Conservation (phyloP, 2,329 filamentous ascomycete species). For the Claviceps pusilla region DNA sequence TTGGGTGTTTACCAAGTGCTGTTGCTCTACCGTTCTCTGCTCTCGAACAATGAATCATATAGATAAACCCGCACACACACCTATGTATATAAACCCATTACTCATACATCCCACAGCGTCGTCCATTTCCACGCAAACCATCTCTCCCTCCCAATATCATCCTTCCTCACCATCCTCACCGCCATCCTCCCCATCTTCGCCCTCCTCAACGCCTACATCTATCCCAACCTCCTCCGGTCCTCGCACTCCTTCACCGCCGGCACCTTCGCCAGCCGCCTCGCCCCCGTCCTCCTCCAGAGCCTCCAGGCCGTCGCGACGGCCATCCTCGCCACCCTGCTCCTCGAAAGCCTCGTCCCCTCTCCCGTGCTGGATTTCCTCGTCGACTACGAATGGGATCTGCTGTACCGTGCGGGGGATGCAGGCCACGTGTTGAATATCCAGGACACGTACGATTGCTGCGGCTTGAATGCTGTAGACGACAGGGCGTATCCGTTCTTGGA, state of each 20-base stretch:
- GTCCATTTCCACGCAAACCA: background rate
- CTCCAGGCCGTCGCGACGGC: background rate
- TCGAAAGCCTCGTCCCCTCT: background rate
- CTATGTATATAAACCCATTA: background rate
- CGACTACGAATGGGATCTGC: background rate
- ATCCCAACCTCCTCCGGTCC: background rate
- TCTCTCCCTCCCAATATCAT: background rate
- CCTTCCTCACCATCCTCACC: background rate
- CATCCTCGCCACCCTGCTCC: background rate
- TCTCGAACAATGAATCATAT: background rate
- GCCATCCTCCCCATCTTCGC: background rate
- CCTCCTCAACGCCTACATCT: background rate
- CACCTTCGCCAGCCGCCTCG: slow-evolving; percentile 11
- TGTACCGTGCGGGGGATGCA: background rate
- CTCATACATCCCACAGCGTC: background rate
- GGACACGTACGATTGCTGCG: background rate
- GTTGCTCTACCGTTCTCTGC: background rate
- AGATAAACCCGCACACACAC: too few species aligned
- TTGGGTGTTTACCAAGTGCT: background rate
- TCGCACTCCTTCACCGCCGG: slow-evolving; percentile 8
- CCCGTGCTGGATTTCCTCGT: background rate
- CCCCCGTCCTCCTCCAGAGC: background rate
- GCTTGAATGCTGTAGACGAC: background rate
- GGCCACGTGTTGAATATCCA: background rate
- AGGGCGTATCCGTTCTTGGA: background rate